Conservation (phyloP, 768 basidiomycete species). For the Termitomyces sp. region DNA sequence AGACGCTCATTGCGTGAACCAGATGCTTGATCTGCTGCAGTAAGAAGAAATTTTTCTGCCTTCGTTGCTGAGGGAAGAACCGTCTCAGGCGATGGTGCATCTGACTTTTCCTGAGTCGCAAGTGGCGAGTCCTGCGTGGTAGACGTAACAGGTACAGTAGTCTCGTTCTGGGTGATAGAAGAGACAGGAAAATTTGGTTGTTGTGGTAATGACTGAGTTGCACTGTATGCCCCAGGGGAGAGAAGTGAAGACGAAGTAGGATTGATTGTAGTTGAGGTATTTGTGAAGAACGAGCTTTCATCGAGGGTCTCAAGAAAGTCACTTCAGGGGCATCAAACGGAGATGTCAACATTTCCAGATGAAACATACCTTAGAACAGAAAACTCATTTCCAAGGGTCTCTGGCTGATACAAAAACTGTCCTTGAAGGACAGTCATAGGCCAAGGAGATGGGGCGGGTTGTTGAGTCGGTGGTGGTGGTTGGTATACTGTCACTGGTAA, state of each 20-base stretch:
- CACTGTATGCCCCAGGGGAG: constrained; percentile 36
- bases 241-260: constrained; percentile 37
- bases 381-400: constrained; percentile 77
- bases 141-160: background rate
- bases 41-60: constrained; percentile 85
- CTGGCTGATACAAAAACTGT: constrained; percentile 64
- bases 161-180: constrained; percentile 5
- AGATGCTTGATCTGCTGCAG: constrained; percentile 90
- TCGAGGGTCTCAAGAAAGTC: constrained; percentile 88
- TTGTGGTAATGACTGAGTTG: constrained; percentile 8
- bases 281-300: constrained; percentile 77
- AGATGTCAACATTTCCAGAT: constrained; percentile 8
- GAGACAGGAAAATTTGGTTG: constrained; percentile 13
- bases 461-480: constrained; percentile 19
- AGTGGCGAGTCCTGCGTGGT: background rate
- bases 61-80: constrained; percentile 71
- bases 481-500: constrained; percentile 32
- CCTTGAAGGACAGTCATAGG: constrained; percentile 44
- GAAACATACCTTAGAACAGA: constrained; percentile 66
- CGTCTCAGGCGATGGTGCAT: constrained; percentile 31
- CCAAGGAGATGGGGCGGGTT: constrained; percentile 40
- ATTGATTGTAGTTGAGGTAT: constrained; percentile 28
- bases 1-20: constrained; percentile 88
- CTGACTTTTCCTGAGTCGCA: constrained; percentile 16
- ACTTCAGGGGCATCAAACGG: constrained; percentile 27